Percentiles rank a stretch among this genome's conserved stretches.
phyloP scores from a whole-genome alignment of 2,329 filamentous ascomycete species.

The Ceratocystiopsis sp. region DNA sequence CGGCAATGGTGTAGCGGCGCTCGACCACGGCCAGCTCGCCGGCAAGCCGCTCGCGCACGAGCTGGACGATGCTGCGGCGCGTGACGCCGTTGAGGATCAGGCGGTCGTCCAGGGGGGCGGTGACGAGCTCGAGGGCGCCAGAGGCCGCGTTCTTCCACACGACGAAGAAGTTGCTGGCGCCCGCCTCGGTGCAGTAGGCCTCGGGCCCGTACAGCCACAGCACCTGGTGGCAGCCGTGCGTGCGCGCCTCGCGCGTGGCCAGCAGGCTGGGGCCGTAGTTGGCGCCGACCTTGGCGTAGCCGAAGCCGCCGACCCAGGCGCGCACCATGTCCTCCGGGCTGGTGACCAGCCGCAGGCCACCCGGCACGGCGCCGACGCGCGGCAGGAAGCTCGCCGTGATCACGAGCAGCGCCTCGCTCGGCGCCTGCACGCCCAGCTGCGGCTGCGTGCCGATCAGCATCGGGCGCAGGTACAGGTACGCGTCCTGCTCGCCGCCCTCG shows the following conservation, averaged over 20 bases:
- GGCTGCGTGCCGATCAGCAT: constrained; percentile 72
- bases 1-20: constrained; percentile 64
- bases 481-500: constrained; percentile 31
- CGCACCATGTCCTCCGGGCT: constrained; percentile 68
- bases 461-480: constrained; percentile 71
- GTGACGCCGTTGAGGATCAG: constrained; percentile 83
- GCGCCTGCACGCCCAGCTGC: constrained; percentile 64
- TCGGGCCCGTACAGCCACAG: constrained; percentile 81
- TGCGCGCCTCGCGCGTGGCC: constrained; percentile 58
- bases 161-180: constrained; percentile 83
- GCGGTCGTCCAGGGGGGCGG: constrained; percentile 65
- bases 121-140: constrained; percentile 53
- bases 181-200: constrained; percentile 72
- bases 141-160: constrained; percentile 54
- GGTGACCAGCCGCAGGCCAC: constrained; percentile 59
- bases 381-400: constrained; percentile 55
- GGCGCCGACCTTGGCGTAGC: constrained; percentile 80
- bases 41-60: constrained; percentile 46
- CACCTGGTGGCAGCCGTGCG: constrained; percentile 68
- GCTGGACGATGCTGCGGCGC: constrained; percentile 59
- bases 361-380: constrained; percentile 29
- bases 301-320: constrained; percentile 87
- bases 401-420: constrained; percentile 75
- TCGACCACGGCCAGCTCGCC: constrained; percentile 56
- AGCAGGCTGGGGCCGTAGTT: constrained; percentile 80